Percentiles rank a stretch among this genome's conserved stretches.
Conservation (phyloP, 1,284 basidiomycete genomes). For the Grifola frondosa region DNA sequence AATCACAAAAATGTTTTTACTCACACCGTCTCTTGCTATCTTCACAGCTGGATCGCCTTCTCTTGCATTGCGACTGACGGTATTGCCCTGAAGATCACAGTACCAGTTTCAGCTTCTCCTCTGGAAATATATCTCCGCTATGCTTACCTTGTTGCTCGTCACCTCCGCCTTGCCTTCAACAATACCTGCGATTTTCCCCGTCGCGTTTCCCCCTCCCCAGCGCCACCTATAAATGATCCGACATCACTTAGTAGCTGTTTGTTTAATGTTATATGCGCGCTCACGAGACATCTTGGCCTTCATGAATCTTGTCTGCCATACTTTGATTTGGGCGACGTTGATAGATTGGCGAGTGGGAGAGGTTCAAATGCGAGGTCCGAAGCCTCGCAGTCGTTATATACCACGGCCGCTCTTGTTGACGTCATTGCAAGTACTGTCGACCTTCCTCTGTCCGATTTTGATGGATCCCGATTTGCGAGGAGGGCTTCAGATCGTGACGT, state of each 20-base stretch:
- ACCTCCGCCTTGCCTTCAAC: slow-evolving; percentile 39
- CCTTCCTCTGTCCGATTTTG: too few species aligned
- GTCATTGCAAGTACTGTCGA: too few species aligned
- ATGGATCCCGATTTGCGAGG: too few species aligned
- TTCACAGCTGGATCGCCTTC: slow-evolving; percentile 43
- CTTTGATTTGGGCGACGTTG: too few species aligned
- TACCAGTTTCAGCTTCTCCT: neutral
- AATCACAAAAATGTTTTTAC: slow-evolving; percentile 10
- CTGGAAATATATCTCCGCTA: neutral
- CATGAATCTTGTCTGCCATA: slow-evolving; percentile 30
- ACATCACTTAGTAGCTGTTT: neutral
- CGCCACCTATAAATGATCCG: slow-evolving; percentile 25
- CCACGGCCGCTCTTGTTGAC: too few species aligned
- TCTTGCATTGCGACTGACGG: slow-evolving; percentile 35
- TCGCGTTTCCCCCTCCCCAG: slow-evolving; percentile 32
- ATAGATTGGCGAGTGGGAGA: too few species aligned
- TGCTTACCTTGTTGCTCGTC: slow-evolving; percentile 38
- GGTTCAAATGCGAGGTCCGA: too few species aligned
- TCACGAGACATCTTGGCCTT: slow-evolving; percentile 34
- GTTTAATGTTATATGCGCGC: slow-evolving; percentile 2
- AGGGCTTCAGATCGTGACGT: too few species aligned
- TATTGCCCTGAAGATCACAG: slow-evolving; percentile 34
- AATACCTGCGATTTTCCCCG: slow-evolving; percentile 32
- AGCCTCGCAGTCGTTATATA: too few species aligned
- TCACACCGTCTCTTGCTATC: slow-evolving; percentile 37